Evolutionary conservation across 2,329 filamentous ascomycete genomes (phyloP).

Genomic region (Claviceps pusilla): DNA sequence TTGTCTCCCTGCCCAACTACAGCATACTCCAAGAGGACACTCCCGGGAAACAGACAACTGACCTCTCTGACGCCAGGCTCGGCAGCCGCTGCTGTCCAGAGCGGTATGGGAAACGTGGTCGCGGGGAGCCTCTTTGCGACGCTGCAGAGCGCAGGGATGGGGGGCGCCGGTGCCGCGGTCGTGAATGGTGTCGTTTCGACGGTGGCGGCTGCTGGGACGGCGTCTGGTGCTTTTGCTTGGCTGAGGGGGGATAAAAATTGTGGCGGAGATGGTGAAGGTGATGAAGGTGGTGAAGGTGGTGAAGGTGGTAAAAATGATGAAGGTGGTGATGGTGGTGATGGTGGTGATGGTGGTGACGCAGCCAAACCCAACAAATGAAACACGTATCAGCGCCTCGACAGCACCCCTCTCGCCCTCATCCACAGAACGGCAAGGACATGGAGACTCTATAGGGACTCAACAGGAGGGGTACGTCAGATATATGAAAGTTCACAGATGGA

Average conservation of each 20-base stretch:
- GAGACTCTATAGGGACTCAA: too few relatives aligned
- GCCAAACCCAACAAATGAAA: neutral
- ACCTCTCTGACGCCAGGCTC: neutral
- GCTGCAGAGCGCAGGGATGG: slow-evolving; percentile 18
- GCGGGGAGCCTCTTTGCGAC: slow-evolving; percentile 13
- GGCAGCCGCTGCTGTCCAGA: slow-evolving; percentile 7
- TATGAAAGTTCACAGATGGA: too few relatives aligned
- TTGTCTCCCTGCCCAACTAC: too few relatives aligned
- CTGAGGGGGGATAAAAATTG: neutral
- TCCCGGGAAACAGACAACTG: too few relatives aligned
- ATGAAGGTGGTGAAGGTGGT: neutral
- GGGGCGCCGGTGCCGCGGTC: slow-evolving; percentile 13
- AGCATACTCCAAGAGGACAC: too few relatives aligned
- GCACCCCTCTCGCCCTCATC: too few relatives aligned
- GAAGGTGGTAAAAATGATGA: neutral
- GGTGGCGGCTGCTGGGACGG: neutral
- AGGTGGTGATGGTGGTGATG: neutral
- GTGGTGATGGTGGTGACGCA: neutral
- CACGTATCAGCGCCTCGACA: too few relatives aligned
- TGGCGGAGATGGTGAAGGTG: neutral
- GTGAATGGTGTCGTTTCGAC: slow-evolving; percentile 10
- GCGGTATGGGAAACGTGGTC: slow-evolving; percentile 14
- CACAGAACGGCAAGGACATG: too few relatives aligned
- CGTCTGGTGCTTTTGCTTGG: neutral
- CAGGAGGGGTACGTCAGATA: too few relatives aligned